Conservation (phyloP, 2,329 filamentous ascomycete species). For the Lanzia echinophila region DNA sequence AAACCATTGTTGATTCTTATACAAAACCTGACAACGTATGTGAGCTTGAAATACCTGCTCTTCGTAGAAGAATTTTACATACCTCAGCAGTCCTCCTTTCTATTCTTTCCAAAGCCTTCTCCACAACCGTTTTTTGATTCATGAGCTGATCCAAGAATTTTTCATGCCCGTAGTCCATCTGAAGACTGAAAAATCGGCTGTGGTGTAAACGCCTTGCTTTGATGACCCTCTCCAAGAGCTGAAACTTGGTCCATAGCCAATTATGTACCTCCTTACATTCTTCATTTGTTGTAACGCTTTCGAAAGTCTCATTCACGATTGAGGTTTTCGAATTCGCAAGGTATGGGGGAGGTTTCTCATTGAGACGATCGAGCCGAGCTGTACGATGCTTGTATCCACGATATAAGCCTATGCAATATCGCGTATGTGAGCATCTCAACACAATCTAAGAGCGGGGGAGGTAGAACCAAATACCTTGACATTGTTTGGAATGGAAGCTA, state of each 20-base stretch:
- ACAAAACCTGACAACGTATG: slow-evolving; percentile 24
- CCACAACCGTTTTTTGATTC: slow-evolving; percentile 27
- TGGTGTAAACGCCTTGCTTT: slow-evolving; percentile 37
- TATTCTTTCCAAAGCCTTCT: slow-evolving; percentile 36
- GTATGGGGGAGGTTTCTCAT: slow-evolving; percentile 32
- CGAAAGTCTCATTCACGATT: slow-evolving; percentile 36
- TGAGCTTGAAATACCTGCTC: background rate
- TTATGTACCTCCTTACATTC: slow-evolving; percentile 35
- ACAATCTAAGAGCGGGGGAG: background rate
- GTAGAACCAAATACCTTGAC: slow-evolving; percentile 25
- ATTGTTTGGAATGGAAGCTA: slow-evolving; percentile 36
- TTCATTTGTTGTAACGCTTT: slow-evolving; percentile 32
- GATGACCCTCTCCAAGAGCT: slow-evolving; percentile 36
- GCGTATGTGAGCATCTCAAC: background rate
- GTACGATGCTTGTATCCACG: slow-evolving; percentile 44
- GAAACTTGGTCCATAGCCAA: slow-evolving; percentile 32
- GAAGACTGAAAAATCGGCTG: slow-evolving; percentile 36
- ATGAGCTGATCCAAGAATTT: slow-evolving; percentile 34
- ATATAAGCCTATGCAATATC: slow-evolving; percentile 33
- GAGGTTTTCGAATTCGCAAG: slow-evolving; percentile 31
- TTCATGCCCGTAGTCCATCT: slow-evolving; percentile 39
- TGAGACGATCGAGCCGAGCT: slow-evolving; percentile 35
- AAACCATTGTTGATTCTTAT: slow-evolving; percentile 42
- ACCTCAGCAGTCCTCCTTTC: slow-evolving; percentile 38
- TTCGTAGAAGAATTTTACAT: background rate